A percentile compares a stretch with the other conserved stretches of the same genome.
phyloP scores from a whole-genome alignment of 2,329 filamentous ascomycete genomes.

The Trichoderma hamatum region DNA sequence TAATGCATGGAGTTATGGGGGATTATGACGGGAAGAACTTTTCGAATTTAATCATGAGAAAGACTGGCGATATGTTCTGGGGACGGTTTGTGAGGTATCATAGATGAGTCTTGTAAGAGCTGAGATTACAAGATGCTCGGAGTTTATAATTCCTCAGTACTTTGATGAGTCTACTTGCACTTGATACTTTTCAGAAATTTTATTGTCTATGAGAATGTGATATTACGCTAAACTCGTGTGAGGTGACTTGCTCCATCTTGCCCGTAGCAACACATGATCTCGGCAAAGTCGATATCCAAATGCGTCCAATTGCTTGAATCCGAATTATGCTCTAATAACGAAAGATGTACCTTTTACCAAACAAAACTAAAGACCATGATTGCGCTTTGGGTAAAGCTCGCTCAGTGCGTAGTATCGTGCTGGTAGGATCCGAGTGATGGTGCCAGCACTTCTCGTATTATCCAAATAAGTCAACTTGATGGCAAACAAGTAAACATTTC shows the following conservation, averaged over 20 bases:
- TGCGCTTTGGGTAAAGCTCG: background rate
- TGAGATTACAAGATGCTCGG: background rate
- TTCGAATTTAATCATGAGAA: background rate
- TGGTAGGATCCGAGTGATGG: background rate
- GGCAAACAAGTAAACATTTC: background rate
- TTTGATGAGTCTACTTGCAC: background rate
- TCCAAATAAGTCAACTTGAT: background rate
- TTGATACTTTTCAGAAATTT: background rate
- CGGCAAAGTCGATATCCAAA: background rate
- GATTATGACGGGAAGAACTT: background rate
- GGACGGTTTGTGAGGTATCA: background rate
- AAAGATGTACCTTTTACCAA: background rate
- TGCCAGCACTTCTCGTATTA: background rate
- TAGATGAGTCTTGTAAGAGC: slow-evolving; percentile 6
- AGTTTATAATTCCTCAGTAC: background rate
- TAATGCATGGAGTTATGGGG: slow-evolving; percentile 17
- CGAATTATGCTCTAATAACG: background rate
- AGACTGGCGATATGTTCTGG: background rate
- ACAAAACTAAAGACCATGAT: background rate
- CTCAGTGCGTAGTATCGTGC: no score
- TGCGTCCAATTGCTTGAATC: background rate
- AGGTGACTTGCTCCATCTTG: background rate
- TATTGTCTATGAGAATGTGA: background rate
- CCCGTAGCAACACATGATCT: background rate
- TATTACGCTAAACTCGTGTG: background rate